Percentiles rank a stretch among this genome's conserved stretches.
These are phyloP conservation scores for Fraxinus cuspidata DNA, from an alignment of 257 asterid genomes.

Conservation along the genomic window DNA sequence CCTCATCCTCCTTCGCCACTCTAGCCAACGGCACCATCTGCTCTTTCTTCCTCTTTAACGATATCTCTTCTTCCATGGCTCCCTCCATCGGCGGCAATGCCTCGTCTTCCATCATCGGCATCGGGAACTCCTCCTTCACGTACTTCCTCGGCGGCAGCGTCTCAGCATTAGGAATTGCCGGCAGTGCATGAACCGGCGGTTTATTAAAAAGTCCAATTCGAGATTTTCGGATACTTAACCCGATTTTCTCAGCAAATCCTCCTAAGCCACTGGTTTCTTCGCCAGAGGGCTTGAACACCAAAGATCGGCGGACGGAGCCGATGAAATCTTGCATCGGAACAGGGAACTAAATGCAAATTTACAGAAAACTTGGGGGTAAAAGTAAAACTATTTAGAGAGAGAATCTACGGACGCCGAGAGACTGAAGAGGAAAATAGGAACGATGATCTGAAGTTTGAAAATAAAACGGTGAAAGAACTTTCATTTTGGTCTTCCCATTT, in stretches of 20 bases:
- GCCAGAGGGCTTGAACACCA: constrained; percentile 79
- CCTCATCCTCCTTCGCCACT: background rate
- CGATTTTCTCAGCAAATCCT: constrained; percentile 88
- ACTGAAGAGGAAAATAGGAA: constrained; percentile 21
- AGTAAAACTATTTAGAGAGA: constrained; percentile 15
- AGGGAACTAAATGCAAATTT: constrained; percentile 11
- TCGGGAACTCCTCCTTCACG: constrained; percentile 36
- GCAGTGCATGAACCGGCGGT: constrained; percentile 61
- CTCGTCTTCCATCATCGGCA: constrained; percentile 43
- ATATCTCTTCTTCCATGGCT: constrained; percentile 47
- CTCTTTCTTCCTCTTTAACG: constrained; percentile 42
- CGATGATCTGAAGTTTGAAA: constrained; percentile 44
- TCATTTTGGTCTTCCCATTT: background rate
- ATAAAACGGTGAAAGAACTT: constrained; percentile 32
- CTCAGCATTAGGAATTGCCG: constrained; percentile 45
- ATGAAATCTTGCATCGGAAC: constrained; percentile 82
- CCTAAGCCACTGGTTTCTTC: constrained; percentile 69
- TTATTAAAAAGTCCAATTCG: constrained; percentile 76
- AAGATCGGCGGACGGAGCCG: constrained; percentile 93
- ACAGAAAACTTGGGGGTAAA: background rate
- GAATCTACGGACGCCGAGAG: constrained; percentile 27
- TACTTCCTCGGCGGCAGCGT: constrained; percentile 25
- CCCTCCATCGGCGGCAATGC: constrained; percentile 58
- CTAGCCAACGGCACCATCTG: constrained; percentile 29
- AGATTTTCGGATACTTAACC: constrained; percentile 87